Base-by-base conservation (phyloP, 306 rosid species). In the Herpetospermum pedunculosum region DNA sequence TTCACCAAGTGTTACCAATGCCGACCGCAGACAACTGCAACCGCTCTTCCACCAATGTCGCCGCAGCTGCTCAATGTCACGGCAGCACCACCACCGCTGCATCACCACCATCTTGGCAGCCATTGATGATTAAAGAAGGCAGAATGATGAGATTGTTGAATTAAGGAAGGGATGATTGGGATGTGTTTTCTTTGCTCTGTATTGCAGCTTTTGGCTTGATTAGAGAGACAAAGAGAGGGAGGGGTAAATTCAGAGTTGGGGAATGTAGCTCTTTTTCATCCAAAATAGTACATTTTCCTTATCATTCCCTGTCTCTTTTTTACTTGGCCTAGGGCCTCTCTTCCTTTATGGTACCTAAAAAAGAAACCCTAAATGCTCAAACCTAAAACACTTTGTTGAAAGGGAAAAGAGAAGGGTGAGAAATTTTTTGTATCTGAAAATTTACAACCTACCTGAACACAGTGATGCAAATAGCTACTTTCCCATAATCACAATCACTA, bases 1-100 rank as follows among this genome's bases (percentile, higher is more conserved):
- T 94, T 94, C 90, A 94, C 99, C 0, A 94, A 94, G 84, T 94
- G 99, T 77, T 94, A 85, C 78, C 99, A 94, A 60, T 94, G 99
- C 84, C 92, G 76, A 2, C 65, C 84, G 2, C 50, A 77, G 35
- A 41, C 81, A 12, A 53, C 50, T 2, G 78, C 82, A 7, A n/a
- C 50, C 3, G 3, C 53, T 6, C 85, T 62, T 1, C 64, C 67
- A 16, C 34, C 71, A 23, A 32, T n/a, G n/a, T n/a, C n/a, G n/a
- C n/a, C n/a, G n/a, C 19, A 5, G 0, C 16, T 2, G 23, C 78
- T 86, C 25, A 90, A 92, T 43, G 79, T 82, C 71, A 90, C 97
- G 8, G 82, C 91, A 3, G 88, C 89, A 2, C 54, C 70, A 8
- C 29, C 77, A 2, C 91, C 90, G 21, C 90, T 85, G 3, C 87